A percentile compares a stretch with the other conserved stretches of the same genome.
phyloP scores from a whole-genome alignment of 2,329 filamentous ascomycete species.

The Ascochyta lentis region DNA sequence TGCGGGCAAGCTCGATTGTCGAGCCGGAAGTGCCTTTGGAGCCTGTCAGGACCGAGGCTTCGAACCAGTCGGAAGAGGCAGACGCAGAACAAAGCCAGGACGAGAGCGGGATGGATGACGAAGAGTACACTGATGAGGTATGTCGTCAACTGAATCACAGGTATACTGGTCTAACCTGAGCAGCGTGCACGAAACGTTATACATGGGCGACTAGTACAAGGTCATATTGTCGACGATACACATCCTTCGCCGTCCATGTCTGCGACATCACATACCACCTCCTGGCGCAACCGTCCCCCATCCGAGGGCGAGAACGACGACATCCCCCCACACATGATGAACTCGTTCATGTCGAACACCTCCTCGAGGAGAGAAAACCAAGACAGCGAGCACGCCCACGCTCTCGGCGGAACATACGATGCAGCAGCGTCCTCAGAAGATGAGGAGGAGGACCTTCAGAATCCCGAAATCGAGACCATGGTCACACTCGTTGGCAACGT shows the following conservation, averaged over 20 bases:
- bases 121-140: conserved; percentile 71
- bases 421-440: conserved; percentile 85
- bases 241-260: conserved; percentile 79
- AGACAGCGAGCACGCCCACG: conserved; percentile 64
- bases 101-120: conserved; percentile 33
- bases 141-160: not conserved
- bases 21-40: conserved; percentile 41
- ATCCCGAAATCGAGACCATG: conserved; percentile 85
- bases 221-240: conserved; percentile 94
- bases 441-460: conserved; percentile 86
- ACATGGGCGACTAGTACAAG: conserved; percentile 87
- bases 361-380: conserved; percentile 60
- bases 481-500: conserved; percentile 98
- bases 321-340: conserved; percentile 85
- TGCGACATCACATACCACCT: conserved; percentile 65
- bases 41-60: conserved; percentile 30
- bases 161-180: conserved; percentile 20
- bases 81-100: conserved; percentile 25
- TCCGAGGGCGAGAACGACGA: conserved; percentile 56
- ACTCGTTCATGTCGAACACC: conserved; percentile 80
- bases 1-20: conserved; percentile 44
- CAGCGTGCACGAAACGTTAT: conserved; percentile 84
- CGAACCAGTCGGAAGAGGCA: conserved; percentile 24
- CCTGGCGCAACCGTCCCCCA: conserved; percentile 50
- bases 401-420: conserved; percentile 83